phyloP scores from a whole-genome alignment of 2,329 filamentous ascomycete species.

The Annulohypoxylon truncatum region DNA sequence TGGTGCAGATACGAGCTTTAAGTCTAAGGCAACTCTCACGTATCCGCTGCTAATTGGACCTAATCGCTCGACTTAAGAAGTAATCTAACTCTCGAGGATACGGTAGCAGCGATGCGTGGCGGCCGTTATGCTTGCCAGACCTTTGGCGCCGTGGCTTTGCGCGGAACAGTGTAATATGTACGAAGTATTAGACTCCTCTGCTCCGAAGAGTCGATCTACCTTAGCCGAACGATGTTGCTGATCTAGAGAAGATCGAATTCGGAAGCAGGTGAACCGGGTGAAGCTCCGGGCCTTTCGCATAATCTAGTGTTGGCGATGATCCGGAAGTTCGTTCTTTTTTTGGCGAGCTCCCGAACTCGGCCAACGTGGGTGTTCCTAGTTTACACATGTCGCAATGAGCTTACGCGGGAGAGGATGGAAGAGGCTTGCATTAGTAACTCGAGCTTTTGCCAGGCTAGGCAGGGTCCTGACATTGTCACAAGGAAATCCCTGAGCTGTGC shows the following conservation, averaged over 20 bases:
- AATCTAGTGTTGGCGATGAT: slow-evolving; percentile 24
- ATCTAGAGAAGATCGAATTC: slow-evolving; percentile 28
- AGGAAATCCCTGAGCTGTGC: slow-evolving; percentile 23
- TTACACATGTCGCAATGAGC: slow-evolving; percentile 13
- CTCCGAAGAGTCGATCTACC: not conserved
- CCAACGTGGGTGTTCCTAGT: slow-evolving; percentile 18
- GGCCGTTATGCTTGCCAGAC: not conserved
- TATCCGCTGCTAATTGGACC: slow-evolving; percentile 6
- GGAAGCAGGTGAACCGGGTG: slow-evolving; percentile 32
- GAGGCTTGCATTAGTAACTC: slow-evolving; percentile 30
- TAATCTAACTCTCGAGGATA: slow-evolving; percentile 8
- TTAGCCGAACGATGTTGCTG: slow-evolving; percentile 14
- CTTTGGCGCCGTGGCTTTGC: slow-evolving; percentile 1
- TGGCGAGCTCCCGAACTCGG: slow-evolving; percentile 26
- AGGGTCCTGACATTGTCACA: slow-evolving; percentile 22
- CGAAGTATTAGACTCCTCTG: not conserved
- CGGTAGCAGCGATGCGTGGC: slow-evolving; percentile 8
- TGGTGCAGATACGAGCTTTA: slow-evolving; percentile 34
- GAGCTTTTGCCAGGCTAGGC: slow-evolving; percentile 3
- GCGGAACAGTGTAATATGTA: not conserved
- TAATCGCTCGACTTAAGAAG: not conserved
- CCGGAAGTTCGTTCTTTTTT: slow-evolving; percentile 30
- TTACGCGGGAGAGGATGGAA: slow-evolving; percentile 16
- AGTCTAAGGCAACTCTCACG: not conserved
- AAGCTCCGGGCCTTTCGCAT: slow-evolving; percentile 26